Evolutionary conservation across 345 rosid genomes (phyloP).

Genomic region (Cardamine resedifolia): DNA sequence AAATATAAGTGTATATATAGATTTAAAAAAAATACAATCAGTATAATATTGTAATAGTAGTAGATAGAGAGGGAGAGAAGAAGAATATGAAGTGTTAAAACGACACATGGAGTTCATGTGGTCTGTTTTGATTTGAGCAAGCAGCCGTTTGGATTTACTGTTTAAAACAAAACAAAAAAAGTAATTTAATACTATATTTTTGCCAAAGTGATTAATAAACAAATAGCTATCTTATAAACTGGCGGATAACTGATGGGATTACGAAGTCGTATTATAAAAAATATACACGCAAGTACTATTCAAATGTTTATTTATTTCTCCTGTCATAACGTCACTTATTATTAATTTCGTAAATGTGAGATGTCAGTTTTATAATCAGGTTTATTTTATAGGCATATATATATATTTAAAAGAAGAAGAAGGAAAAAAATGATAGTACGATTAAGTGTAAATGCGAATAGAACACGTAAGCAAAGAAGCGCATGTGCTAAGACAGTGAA

Average conservation of each 20-base stretch:
- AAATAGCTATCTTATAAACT: neutral
- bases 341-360: neutral
- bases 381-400: too few relatives aligned
- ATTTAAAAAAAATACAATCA: neutral
- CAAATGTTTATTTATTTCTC: neutral
- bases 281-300: neutral
- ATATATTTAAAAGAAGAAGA: too few relatives aligned
- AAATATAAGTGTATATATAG: neutral
- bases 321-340: neutral
- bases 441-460: slow-evolving; percentile 21
- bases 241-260: neutral
- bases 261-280: neutral
- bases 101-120: slow-evolving; percentile 37
- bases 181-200: neutral
- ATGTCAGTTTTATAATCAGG: slow-evolving; percentile 17
- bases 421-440: too few relatives aligned
- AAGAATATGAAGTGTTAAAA: neutral
- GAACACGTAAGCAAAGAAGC: slow-evolving; percentile 35
- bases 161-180: neutral
- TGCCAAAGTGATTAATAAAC: neutral
- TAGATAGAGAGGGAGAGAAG: slow-evolving; percentile 5
- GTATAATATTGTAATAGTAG: neutral
- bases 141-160: slow-evolving; percentile 32
- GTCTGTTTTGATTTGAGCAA: slow-evolving; percentile 32
- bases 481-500: slow-evolving; percentile 43